phyloP scores from a whole-genome alignment of 805 yeast genomes.

The Ascoidea asiatica region DNA sequence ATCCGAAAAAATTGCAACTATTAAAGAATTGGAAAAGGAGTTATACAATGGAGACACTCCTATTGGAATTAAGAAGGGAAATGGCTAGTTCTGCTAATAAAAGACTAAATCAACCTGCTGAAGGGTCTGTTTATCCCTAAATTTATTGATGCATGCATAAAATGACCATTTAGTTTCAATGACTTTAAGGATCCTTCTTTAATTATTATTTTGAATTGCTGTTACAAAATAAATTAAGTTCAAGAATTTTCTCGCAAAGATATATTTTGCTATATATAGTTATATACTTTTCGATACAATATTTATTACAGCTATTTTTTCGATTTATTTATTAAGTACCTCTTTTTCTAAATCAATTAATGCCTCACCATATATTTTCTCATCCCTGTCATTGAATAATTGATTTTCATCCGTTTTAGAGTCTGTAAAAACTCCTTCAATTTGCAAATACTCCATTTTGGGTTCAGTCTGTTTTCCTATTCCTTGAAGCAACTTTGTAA shows the following conservation, averaged over 20 bases:
- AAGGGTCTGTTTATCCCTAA: slow-evolving; percentile 54
- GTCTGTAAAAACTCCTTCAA: slow-evolving; percentile 14
- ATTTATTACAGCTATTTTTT: background rate
- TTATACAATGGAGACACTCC: slow-evolving; percentile 87
- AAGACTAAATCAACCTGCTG: slow-evolving; percentile 82
- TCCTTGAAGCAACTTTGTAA: slow-evolving; percentile 31
- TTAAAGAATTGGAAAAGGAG: slow-evolving; percentile 77
- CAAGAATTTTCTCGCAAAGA: too few species aligned
- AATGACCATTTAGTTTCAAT: too few species aligned
- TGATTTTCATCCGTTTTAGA: slow-evolving; percentile 8
- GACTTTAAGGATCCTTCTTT: too few species aligned
- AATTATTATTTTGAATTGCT: too few species aligned
- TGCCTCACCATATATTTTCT: background rate
- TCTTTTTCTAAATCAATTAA: background rate
- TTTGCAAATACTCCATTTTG: slow-evolving; percentile 20
- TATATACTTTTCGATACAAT: background rate
- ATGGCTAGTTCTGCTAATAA: slow-evolving; percentile 80
- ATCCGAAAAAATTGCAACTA: slow-evolving; percentile 42
- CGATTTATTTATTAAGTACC: background rate
- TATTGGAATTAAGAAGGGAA: slow-evolving; percentile 70
- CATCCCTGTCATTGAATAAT: slow-evolving; percentile 10
- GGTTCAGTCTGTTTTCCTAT: slow-evolving; percentile 33
- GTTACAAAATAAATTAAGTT: too few species aligned
- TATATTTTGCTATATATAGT: too few species aligned
- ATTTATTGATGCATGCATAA: background rate